phyloP scores from a whole-genome alignment of 148 eudicot genomes.

The Vaccinium myrtillus region DNA sequence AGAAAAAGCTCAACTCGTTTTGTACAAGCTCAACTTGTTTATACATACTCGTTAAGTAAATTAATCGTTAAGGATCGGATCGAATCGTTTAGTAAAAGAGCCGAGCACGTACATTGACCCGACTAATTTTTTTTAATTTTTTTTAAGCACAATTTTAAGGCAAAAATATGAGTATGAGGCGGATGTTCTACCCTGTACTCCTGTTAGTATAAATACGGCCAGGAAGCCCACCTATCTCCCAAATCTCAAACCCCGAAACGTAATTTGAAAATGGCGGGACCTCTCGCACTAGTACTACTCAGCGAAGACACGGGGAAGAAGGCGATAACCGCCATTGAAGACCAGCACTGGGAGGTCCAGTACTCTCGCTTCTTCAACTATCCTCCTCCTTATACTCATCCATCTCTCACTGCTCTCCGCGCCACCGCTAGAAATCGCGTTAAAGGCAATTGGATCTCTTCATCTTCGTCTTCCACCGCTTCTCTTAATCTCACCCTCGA shows the following conservation, averaged over 20 bases:
- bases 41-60: no score
- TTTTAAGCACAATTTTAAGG: no score
- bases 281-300: conserved; percentile 12
- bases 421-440: not conserved
- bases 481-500: conserved; percentile 36
- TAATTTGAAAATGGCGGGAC: conserved; percentile 59
- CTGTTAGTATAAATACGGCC: no score
- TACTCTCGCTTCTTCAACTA: conserved; percentile 52
- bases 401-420: conserved; percentile 23
- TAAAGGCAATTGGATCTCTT: conserved; percentile 47
- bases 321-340: conserved; percentile 14
- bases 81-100: no score
- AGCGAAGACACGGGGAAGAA: conserved; percentile 9
- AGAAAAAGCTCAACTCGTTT: no score
- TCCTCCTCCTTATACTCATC: conserved; percentile 26
- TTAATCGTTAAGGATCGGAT: no score
- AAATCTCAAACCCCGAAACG: not conserved
- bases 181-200: no score
- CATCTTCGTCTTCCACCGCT: conserved; percentile 30
- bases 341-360: conserved; percentile 39
- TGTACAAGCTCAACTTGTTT: no score
- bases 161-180: no score
- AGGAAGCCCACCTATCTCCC: no score
- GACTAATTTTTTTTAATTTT: no score
- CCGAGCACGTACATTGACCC: no score